Base-by-base conservation (phyloP, 768 basidiomycete species). In the Boletus vermiculosoides region DNA sequence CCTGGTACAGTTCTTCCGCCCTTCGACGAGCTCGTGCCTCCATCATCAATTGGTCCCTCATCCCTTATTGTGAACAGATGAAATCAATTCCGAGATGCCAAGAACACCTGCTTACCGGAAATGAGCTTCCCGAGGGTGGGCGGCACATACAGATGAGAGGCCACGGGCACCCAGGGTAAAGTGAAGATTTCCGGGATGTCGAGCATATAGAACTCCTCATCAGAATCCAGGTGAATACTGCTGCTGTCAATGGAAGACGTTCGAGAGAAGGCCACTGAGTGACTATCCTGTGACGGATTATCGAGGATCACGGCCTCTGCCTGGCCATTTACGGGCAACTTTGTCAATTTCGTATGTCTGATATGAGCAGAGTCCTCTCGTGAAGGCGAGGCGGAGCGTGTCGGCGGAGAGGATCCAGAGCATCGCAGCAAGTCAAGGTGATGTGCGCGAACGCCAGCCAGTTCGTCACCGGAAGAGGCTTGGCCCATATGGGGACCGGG, bases 71-170 rank as follows among this genome's bases (percentile, higher is more conserved):
- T 30, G 36, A 31, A 33, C 5, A 42, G 36, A 40, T 64, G 18
- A 56, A 48, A 20, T 51, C 44, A 44, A 46, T n/a, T 36, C 45
- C 7, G 34, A 45, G 18, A 28, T 23, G n/a, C 28, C 25, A 54
- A 54, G 36, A 16, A 49, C 23, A 42, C 4, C 40, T 18, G 41
- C 71, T 47, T 60, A 77, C 75, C 67, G 37, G 71, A 67, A 42
- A 77, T 61, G 33, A 77, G 71, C 49, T 68, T 68, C 39, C 67
- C 68, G 16, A 77, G 61, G 13, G 68, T 60, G 3, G 73, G 72
- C 0, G 76, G 76, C 13, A 76, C 70, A 49, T 73, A 77, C 11
- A 76, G 46, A 36, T 62, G 54, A 16, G 64, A 59, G 25, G 57
- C 33, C 46, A 66, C 57, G 7, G 71, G 60, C n/a, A 69, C 65